Evolutionary conservation across 208 protist genomes (phyloP).

Genomic region (Leptomonas pyrrhocoris): DNA sequence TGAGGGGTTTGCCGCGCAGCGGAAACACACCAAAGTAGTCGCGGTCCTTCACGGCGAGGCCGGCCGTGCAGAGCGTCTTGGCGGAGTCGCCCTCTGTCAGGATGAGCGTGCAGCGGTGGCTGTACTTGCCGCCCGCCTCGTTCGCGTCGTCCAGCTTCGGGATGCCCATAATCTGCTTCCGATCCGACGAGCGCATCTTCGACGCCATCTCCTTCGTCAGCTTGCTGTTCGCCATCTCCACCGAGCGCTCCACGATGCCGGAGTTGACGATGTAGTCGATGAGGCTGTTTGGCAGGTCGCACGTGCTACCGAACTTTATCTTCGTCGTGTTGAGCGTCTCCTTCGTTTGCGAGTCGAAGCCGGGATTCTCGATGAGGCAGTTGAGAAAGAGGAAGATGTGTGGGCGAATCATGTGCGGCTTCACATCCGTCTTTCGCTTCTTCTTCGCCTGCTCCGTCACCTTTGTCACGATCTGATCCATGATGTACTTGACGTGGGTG

Average conservation of each 20-base stretch:
- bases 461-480: constrained; percentile 94
- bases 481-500: constrained; percentile 98
- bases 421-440: constrained; percentile 97
- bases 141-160: constrained; percentile 99
- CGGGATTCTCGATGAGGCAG: constrained; percentile 99
- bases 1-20: constrained; percentile 99
- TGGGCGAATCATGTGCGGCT: constrained; percentile 96
- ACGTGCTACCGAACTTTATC: constrained; percentile 97
- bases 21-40: constrained; percentile 99
- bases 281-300: constrained; percentile 95
- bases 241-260: constrained; percentile 95
- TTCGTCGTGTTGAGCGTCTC: constrained; percentile 97
- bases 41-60: constrained; percentile 97
- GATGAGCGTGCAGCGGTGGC: constrained; percentile 99
- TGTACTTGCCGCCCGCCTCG: constrained; percentile 96
- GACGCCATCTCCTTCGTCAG: constrained; percentile 87
- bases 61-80: constrained; percentile 97
- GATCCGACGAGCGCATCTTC: constrained; percentile 80
- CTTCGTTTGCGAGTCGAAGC: constrained; percentile 99
- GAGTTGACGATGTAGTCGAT: constrained; percentile 95
- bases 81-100: constrained; percentile 99
- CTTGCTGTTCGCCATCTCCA: constrained; percentile 97
- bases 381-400: constrained; percentile 99
- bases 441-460: constrained; percentile 94
- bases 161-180: constrained; percentile 93